Percentiles rank a stretch among this genome's conserved stretches.
Evolutionary conservation across 108 stramenopile species (phyloP).

Genomic region (Cyclotella kingstonii): DNA sequence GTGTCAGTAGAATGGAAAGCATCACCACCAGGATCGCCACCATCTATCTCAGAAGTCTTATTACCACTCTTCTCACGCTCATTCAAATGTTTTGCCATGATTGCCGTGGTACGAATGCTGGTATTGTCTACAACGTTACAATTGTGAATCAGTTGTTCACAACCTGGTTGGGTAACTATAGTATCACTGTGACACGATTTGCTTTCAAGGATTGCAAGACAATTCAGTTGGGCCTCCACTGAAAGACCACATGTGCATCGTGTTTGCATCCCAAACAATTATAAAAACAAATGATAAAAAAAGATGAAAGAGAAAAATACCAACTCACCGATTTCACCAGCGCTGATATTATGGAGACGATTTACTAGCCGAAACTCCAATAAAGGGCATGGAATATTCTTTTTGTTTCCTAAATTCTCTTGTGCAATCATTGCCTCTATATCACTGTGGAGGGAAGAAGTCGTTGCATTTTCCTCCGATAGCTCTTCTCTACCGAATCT

Average conservation of each 20-base stretch:
- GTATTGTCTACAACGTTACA: neutral
- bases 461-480: too few species aligned
- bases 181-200: slow-evolving; percentile 6
- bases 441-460: too few species aligned
- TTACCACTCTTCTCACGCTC: too few species aligned
- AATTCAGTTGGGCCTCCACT: slow-evolving; percentile 71
- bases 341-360: slow-evolving; percentile 55
- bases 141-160: neutral
- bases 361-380: slow-evolving; percentile 79
- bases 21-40: too few species aligned
- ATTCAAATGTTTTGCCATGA: too few species aligned
- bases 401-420: neutral
- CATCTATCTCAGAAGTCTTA: too few species aligned
- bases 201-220: slow-evolving; percentile 66
- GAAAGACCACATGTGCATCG: neutral
- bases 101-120: neutral
- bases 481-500: slow-evolving; percentile 65
- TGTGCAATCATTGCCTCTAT: neutral
- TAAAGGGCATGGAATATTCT: slow-evolving; percentile 66
- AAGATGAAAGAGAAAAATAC: neutral
- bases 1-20: slow-evolving; percentile 13
- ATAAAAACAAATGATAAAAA: neutral
- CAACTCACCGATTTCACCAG: slow-evolving; percentile 61
- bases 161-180: neutral
- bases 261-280: neutral